phyloP scores from a whole-genome alignment of 257 asterid species.

The Rauvolfia tetraphylla region DNA sequence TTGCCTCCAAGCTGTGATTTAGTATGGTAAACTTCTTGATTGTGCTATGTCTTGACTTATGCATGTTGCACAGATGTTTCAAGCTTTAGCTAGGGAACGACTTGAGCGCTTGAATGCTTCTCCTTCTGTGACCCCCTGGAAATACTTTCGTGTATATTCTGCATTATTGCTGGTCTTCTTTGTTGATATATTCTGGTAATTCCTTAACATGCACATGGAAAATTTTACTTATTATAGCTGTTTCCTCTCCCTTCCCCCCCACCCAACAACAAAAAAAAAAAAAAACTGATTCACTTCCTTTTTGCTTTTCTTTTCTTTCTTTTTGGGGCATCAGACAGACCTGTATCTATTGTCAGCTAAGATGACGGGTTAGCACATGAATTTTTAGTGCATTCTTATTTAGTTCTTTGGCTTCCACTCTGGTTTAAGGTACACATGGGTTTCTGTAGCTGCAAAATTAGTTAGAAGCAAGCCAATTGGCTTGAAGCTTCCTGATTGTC shows the following conservation, averaged over 20 bases:
- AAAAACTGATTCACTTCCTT: too few relatives aligned
- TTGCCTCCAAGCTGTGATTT: conserved; percentile 11
- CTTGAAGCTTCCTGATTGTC: not conserved
- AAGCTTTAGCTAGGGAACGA: conserved; percentile 92
- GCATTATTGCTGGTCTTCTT: conserved; percentile 71
- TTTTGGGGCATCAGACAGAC: not conserved
- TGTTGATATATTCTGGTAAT: conserved; percentile 78
- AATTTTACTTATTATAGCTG: not conserved
- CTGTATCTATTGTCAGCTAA: not conserved
- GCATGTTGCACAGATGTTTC: conserved; percentile 78
- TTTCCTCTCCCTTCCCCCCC: not conserved
- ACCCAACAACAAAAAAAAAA: too few relatives aligned
- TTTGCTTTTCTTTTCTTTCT: not conserved
- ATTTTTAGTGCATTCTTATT: not conserved
- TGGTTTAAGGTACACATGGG: not conserved
- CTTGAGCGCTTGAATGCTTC: conserved; percentile 92
- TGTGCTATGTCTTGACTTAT: conserved; percentile 13
- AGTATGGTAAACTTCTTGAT: conserved; percentile 13
- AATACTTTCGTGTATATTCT: conserved; percentile 87
- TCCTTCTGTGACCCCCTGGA: conserved; percentile 87
- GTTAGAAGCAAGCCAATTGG: not conserved
- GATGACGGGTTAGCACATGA: not conserved
- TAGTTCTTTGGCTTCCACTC: not conserved
- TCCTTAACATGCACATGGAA: conserved; percentile 1
- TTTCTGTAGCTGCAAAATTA: not conserved